Evolutionary conservation across 495 filamentous ascomycete species (phyloP).

Genomic region (Aspergillus nidulans): DNA sequence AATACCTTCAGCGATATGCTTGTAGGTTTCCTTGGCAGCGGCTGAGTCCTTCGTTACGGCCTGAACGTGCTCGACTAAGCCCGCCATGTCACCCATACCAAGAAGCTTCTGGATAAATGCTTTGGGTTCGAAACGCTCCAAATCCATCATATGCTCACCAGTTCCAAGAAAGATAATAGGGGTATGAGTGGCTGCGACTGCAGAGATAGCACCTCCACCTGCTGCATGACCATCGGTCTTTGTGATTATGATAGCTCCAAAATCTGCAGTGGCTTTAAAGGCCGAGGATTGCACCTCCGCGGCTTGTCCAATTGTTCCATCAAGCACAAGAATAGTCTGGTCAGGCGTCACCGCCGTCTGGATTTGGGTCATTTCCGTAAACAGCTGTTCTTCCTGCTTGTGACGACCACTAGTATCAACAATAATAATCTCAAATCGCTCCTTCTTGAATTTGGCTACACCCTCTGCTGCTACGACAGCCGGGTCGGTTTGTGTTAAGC

Average conservation of each 20-base stretch:
- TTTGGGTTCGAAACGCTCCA: slow-evolving; percentile 87
- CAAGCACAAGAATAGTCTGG: slow-evolving; percentile 97
- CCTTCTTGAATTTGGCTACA: slow-evolving; percentile 98
- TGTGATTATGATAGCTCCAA: slow-evolving; percentile 97
- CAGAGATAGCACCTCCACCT: slow-evolving; percentile 96
- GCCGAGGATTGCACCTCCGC: slow-evolving; percentile 92
- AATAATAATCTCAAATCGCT: slow-evolving; percentile 96
- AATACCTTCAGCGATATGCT: slow-evolving; percentile 93
- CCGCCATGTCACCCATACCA: slow-evolving; percentile 96
- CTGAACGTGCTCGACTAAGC: slow-evolving; percentile 95
- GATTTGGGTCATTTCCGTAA: slow-evolving; percentile 98
- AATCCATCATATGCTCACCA: slow-evolving; percentile 92
- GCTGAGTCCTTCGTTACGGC: slow-evolving; percentile 80
- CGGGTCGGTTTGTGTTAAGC: slow-evolving; percentile 91
- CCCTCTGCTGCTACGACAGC: slow-evolving; percentile 88
- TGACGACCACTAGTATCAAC: slow-evolving; percentile 95
- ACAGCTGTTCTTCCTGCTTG: slow-evolving; percentile 89
- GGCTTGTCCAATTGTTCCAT: slow-evolving; percentile 92
- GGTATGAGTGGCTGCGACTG: slow-evolving; percentile 92
- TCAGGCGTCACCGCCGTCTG: slow-evolving; percentile 87
- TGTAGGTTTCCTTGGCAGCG: slow-evolving; percentile 91
- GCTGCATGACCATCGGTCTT: slow-evolving; percentile 96
- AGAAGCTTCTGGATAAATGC: slow-evolving; percentile 87
- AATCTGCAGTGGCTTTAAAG: slow-evolving; percentile 97
- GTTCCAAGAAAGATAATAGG: slow-evolving; percentile 98